phyloP scores from a whole-genome alignment of 2,329 filamentous ascomycete species.

The Colletotrichum acutatum region DNA sequence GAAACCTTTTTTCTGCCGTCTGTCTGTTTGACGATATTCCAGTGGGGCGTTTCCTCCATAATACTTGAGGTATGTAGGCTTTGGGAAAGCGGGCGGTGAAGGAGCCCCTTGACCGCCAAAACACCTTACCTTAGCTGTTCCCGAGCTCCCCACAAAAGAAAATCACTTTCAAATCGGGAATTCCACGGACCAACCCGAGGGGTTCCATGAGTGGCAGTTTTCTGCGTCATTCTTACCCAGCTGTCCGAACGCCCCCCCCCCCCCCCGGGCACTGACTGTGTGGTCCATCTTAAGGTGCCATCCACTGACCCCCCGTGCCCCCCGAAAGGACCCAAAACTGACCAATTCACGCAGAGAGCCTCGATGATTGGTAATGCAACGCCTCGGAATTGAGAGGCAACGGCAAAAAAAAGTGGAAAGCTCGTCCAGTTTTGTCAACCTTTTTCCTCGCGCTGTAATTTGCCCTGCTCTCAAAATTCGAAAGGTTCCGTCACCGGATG shows the following conservation, averaged over 20 bases:
- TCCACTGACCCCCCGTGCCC: background rate
- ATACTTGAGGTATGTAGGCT: too few relatives aligned
- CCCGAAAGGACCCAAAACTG: background rate
- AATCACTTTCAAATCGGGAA: background rate
- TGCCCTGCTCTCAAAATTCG: background rate
- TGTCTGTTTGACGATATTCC: conserved; percentile 22
- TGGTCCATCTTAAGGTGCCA: too few relatives aligned
- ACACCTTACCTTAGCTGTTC: background rate
- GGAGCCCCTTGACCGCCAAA: background rate
- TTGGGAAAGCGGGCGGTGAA: background rate
- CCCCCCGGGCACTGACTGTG: background rate
- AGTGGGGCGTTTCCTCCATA: background rate
- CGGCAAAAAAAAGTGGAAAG: conserved; percentile 13
- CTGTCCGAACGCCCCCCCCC: background rate
- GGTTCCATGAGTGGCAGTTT: background rate
- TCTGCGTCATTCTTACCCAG: conserved; percentile 25
- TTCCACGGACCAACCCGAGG: conserved; percentile 9
- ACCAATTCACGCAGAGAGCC: background rate
- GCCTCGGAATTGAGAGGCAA: conserved; percentile 29
- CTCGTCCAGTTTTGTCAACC: background rate
- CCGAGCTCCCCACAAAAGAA: background rate
- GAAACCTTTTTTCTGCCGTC: background rate
- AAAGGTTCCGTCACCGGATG: background rate
- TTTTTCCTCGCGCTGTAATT: background rate
- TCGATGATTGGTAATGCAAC: conserved; percentile 34